Conservation (phyloP, 257 asterid genomes). For the Mentha longifolia region DNA sequence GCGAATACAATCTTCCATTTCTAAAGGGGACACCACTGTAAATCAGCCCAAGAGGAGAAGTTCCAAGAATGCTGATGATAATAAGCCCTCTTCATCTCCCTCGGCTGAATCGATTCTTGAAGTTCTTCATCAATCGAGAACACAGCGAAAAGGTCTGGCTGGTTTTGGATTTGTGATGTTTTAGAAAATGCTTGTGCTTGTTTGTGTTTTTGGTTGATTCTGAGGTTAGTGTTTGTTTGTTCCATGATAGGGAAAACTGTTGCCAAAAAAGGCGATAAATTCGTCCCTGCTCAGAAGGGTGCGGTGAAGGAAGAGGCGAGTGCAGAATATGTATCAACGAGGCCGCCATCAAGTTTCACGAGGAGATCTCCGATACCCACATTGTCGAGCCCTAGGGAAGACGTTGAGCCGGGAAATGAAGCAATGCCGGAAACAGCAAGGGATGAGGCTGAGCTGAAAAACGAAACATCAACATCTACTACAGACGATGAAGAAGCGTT, state of each 20-base stretch:
- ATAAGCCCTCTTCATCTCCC: conserved; percentile 42
- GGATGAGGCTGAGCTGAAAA: conserved; percentile 26
- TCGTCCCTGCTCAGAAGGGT: conserved; percentile 25
- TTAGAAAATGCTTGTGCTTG: not conserved
- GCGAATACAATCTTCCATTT: conserved; percentile 64
- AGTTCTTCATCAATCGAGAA: conserved; percentile 61
- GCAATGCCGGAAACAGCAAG: conserved; percentile 24
- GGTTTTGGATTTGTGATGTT: not conserved
- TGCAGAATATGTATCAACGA: conserved; percentile 34
- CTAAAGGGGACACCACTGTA: conserved; percentile 44
- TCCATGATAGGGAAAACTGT: conserved; percentile 42
- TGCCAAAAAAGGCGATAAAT: conserved; percentile 38
- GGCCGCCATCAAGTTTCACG: conserved; percentile 60
- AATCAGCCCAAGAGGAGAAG: conserved; percentile 46
- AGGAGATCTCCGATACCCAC: conserved; percentile 63
- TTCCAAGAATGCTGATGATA: conserved; percentile 44
- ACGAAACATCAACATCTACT: conserved; percentile 1
- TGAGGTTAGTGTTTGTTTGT: conserved; percentile 13
- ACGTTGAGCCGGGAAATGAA: conserved; percentile 17
- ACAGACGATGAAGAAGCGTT: conserved; percentile 4
- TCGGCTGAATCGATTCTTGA: conserved; percentile 61
- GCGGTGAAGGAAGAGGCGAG: conserved; percentile 40
- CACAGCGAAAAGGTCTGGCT: conserved; percentile 52
- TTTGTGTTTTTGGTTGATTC: conserved; percentile 1
- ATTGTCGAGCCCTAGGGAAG: conserved; percentile 31